Evolutionary conservation across 768 basidiomycete species (phyloP).

Genomic region (Paxillus rubicundulus): DNA sequence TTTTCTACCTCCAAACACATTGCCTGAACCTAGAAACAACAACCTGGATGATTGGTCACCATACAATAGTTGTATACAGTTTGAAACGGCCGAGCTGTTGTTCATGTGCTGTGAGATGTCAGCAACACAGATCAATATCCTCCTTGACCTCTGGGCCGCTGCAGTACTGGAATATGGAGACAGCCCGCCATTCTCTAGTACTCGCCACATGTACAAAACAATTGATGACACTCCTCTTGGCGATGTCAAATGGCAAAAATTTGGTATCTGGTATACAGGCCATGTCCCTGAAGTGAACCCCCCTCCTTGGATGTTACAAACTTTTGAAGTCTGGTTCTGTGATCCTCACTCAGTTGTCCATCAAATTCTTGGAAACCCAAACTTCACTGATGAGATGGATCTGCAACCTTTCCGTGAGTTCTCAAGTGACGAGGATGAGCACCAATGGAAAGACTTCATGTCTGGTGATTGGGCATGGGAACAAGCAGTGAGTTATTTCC

Average conservation of each 20-base stretch:
- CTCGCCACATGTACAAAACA: conserved; percentile 18
- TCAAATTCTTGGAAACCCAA: conserved; percentile 21
- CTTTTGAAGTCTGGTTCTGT: conserved; percentile 29
- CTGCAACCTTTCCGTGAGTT: conserved; percentile 13
- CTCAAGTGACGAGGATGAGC: conserved; percentile 1
- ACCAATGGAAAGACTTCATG: conserved; percentile 18
- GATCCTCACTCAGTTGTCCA: conserved; percentile 14
- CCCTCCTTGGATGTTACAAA: conserved; percentile 26
- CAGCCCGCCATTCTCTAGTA: conserved; percentile 26
- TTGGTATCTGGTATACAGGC: conserved; percentile 17
- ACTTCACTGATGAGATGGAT: conserved; percentile 20
- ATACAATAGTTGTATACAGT: conserved; percentile 8
- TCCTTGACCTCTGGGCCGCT: conserved; percentile 21
- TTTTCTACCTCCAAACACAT: background rate
- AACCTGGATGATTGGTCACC: conserved; percentile 10
- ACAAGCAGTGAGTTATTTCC: conserved; percentile 26
- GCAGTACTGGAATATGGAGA: background rate
- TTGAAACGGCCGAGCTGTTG: conserved; percentile 21
- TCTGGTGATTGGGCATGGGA: conserved; percentile 30
- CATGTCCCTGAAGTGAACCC: conserved; percentile 4
- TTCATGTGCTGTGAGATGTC: conserved; percentile 20
- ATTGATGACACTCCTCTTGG: conserved; percentile 28
- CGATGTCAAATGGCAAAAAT: conserved; percentile 29
- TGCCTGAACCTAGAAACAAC: background rate
- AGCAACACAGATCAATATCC: conserved; percentile 13